Evolutionary conservation across 352 stramenopile genomes (phyloP).

Genomic region (Thalassiosira allenii): DNA sequence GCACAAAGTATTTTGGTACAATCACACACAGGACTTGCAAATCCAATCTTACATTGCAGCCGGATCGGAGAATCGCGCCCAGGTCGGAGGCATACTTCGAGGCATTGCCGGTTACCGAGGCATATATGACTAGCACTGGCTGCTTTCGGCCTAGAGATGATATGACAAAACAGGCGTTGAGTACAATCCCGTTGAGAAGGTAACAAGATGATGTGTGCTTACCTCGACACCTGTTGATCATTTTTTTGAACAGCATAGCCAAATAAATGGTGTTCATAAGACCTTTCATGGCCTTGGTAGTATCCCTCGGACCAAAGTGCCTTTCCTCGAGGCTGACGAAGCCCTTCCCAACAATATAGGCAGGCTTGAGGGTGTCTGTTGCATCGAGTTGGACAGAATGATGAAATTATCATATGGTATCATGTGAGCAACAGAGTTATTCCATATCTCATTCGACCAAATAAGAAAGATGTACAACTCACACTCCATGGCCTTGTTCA

Average conservation of each 20-base stretch:
- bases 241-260: constrained; percentile 15
- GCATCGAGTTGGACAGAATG: too few species aligned
- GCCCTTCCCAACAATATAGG: constrained; percentile 33
- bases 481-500: constrained; percentile 56
- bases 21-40: too few species aligned
- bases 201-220: too few species aligned
- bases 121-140: constrained; percentile 34
- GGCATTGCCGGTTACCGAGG: constrained; percentile 39
- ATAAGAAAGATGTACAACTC: too few species aligned
- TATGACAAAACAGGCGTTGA: too few species aligned
- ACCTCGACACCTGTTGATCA: not conserved
- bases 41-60: constrained; percentile 40
- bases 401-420: too few species aligned
- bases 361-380: constrained; percentile 45
- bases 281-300: constrained; percentile 10
- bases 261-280: constrained; percentile 15
- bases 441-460: too few species aligned
- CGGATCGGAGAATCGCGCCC: constrained; percentile 24
- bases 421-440: too few species aligned
- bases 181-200: too few species aligned
- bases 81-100: constrained; percentile 45
- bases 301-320: constrained; percentile 27
- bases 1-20: too few species aligned
- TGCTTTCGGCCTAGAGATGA: constrained; percentile 28
- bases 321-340: constrained; percentile 14